Evolutionary conservation across 768 basidiomycete species (phyloP), one percentile per base, ranked within the genome.

Genomic region (Phaeolepiota aurea): DNA sequence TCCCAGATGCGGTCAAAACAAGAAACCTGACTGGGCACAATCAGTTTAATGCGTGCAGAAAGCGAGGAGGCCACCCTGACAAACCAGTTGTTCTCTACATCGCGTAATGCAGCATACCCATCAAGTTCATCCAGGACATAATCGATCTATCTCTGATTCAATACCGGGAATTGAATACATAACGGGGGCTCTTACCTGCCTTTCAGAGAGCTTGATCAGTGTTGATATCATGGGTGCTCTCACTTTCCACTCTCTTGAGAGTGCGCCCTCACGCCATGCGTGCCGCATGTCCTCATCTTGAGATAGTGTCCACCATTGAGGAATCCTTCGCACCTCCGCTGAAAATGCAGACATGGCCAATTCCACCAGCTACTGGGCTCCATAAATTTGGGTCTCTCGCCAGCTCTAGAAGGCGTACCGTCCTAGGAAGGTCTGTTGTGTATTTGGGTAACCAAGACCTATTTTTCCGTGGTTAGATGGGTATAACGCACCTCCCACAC

Each of bases 1-100:
- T 74, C 66, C 73, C 73, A 77, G 15, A 77, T 71, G 14, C 75
- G 67, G 37, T 75, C 73, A 45, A 73, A 76, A 47, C 69, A 73
- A n/a, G 75, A 74, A 4, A 74, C 63, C 50, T 75, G 64, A 47
- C 75, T 77, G 41, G 32, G 18, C 3, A 16, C n/a, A 30, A 33
- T 39, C 16, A 9, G 14, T 40, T 18, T 38, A 32, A 21, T 5
- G 12, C 3, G 5, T n/a, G 15, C 16, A 10, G 5, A 20, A n/a
- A n/a, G n/a, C n/a, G n/a, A 41, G 7, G 10, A 10, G 20, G 39
- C 19, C 30, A 18, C 30, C 16, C 28, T 38, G 12, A 37, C 58
- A 44, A 58, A 62, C 74, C 71, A 72, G 35, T 45, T 21, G 35
- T 58, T 52, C 14, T 53, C 41, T 30, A 55, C 53, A 42, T 76